Percentiles rank a stretch among this genome's conserved stretches.
These are phyloP conservation scores for Oemleria cerasiformis DNA, from an alignment of 306 rosid genomes.

Conservation along the genomic window DNA sequence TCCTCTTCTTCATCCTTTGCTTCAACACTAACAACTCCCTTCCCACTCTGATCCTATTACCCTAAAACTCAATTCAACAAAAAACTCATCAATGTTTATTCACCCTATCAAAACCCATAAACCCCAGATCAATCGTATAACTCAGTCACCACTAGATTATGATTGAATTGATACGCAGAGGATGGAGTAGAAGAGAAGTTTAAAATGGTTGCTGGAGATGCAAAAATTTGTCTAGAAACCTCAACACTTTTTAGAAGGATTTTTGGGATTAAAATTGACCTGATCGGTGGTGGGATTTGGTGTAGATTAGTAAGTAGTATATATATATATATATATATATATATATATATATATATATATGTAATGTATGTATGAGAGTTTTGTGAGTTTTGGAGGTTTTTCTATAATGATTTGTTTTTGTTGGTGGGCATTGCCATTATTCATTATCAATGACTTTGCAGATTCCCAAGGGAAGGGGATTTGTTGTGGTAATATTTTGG, in stretches of 20 bases:
- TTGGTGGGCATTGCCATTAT: conserved; percentile 60
- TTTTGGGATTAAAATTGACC: conserved; percentile 55
- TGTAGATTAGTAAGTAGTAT: conserved; percentile 36
- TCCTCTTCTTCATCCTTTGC: too few species aligned
- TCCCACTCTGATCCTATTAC: too few species aligned
- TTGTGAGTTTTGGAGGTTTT: conserved; percentile 52
- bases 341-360: too few species aligned
- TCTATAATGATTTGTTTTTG: conserved; percentile 25
- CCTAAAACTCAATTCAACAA: too few species aligned
- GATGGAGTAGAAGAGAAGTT: too few species aligned
- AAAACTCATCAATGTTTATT: too few species aligned
- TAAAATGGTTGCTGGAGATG: conserved; percentile 34
- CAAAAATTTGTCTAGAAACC: conserved; percentile 53
- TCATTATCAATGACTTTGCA: conserved; percentile 64
- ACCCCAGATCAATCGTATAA: too few species aligned
- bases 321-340: conserved; percentile 26
- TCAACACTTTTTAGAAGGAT: conserved; percentile 51
- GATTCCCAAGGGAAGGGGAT: conserved; percentile 76
- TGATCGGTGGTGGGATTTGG: conserved; percentile 31
- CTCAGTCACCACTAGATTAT: too few species aligned
- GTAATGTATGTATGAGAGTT: conserved; percentile 37
- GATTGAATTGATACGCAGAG: too few species aligned
- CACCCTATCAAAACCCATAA: too few species aligned
- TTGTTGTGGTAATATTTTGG: conserved; percentile 30
- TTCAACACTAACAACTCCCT: too few species aligned